Evolutionary conservation across 129 eudicot genomes (phyloP), one percentile per base, ranked within the genome.

Genomic region (Smallanthus sonchifolius): DNA sequence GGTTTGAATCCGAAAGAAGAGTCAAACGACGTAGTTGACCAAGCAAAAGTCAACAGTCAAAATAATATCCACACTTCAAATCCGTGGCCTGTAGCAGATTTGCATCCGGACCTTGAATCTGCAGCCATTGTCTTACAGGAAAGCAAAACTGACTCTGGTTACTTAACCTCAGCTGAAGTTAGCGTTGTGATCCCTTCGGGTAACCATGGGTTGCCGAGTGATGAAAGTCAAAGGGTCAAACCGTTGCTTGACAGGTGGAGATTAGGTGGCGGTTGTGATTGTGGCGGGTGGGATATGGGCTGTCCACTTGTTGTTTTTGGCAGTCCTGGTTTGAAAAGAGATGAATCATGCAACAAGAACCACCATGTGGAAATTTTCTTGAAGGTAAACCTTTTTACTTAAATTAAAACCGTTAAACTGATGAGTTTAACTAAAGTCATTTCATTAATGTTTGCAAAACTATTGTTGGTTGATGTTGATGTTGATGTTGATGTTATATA

Each of bases 261-360:
- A 75, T 64, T 74, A 24, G 95, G 97, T 13, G 98, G 98, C 36
- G 85, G 91, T 40, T 93, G 98, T 61, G 96, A 93, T 61, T 93
- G 98, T 75, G 98, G 92, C 28, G 98, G 98, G 45, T 93, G 98
- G 98, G 98, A 93, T 75, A 88, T 90, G 91, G 95, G 91, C 17
- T 93, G 98, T 60, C 98, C 98, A 9, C 91, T 93, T 35, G 65
- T 82, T 36, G 90, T 90, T 81, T 86, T 86, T 38, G 86, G 72
- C 67, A 90, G 79, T 80, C 82, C 89, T 1, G 65, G 77, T 30
- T 56, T 80, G 61, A 77, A 65, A 67, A 43, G 73, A 55, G 61
- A 80, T 64, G 86, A 80, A 66, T 81, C 61, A 7, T 14, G 32
- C 44, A 57, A 59, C 64, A 52, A 13, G 19, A 76, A 76, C 45